Conservation (phyloP, 345 rosid species). For the Pugionium dolabratum region DNA sequence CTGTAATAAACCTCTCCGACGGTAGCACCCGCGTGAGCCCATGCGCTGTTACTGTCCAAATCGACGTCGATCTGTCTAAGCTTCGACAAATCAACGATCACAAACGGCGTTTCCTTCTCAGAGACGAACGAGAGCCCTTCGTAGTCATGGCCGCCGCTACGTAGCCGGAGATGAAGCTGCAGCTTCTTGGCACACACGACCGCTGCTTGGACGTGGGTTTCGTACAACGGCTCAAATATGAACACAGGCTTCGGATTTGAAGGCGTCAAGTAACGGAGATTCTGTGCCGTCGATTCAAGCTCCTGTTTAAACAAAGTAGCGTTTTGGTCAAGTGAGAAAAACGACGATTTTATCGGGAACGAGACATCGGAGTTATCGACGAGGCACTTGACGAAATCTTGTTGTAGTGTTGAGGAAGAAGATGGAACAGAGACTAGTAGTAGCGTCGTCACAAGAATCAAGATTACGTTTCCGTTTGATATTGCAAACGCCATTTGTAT, state of each 20-base stretch:
- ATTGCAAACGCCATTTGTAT: slow-evolving; percentile 30
- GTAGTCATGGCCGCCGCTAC: slow-evolving; percentile 78
- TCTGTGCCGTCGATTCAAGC: slow-evolving; percentile 55
- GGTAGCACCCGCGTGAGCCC: slow-evolving; percentile 82
- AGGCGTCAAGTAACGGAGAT: slow-evolving; percentile 52
- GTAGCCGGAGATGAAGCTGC: slow-evolving; percentile 51
- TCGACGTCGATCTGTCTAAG: slow-evolving; percentile 58
- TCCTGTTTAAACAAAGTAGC: slow-evolving; percentile 47
- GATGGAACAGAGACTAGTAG: slow-evolving; percentile 24
- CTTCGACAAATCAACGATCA: slow-evolving; percentile 55
- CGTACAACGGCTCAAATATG: slow-evolving; percentile 58
- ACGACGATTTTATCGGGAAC: slow-evolving; percentile 37
- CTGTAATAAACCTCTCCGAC: slow-evolving; percentile 57
- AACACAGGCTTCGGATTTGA: slow-evolving; percentile 61
- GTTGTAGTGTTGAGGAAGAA: slow-evolving; percentile 39
- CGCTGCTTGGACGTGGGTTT: slow-evolving; percentile 66
- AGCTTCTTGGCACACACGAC: slow-evolving; percentile 59
- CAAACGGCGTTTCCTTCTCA: slow-evolving; percentile 52
- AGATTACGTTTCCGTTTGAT: slow-evolving; percentile 15
- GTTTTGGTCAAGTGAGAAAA: slow-evolving; percentile 46
- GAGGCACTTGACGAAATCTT: slow-evolving; percentile 53
- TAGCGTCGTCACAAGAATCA: slow-evolving; percentile 31
- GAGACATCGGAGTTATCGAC: slow-evolving; percentile 46
- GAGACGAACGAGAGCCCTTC: slow-evolving; percentile 68
- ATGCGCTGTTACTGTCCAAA: slow-evolving; percentile 55